A percentile compares a stretch with the other conserved stretches of the same genome.
Conservation (phyloP, 2,329 filamentous ascomycete genomes). For the Geosmithia flava region DNA sequence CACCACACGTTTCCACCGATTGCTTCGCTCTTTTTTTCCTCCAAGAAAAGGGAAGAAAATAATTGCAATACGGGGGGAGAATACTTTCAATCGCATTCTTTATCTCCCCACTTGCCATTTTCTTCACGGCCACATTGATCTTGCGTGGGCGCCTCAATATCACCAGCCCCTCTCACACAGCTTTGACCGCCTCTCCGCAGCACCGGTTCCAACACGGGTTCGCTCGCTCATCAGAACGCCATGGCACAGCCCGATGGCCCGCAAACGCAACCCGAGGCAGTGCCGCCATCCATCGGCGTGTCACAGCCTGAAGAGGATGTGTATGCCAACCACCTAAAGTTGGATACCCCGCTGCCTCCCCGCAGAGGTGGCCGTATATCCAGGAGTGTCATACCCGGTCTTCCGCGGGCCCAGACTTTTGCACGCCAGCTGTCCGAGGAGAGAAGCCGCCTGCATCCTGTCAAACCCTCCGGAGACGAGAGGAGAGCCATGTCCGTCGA, state of each 20-base stretch:
- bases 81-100: no score
- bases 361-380: constrained; percentile 24
- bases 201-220: not conserved
- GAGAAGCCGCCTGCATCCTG: constrained; percentile 58
- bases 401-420: constrained; percentile 69
- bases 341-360: not conserved
- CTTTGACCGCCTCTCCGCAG: constrained; percentile 1
- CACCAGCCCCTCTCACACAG: not conserved
- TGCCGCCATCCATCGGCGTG: constrained; percentile 4
- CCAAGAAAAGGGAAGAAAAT: no score
- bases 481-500: constrained; percentile 61
- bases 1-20: no score
- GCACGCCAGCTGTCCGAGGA: constrained; percentile 73
- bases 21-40: no score
- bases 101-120: no score
- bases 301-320: not conserved
- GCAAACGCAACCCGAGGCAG: constrained; percentile 10
- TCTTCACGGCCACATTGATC: no score
- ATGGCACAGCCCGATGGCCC: constrained; percentile 18
- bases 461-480: constrained; percentile 50
- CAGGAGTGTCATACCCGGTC: constrained; percentile 59
- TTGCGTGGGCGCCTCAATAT: no score
- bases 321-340: not conserved
- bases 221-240: constrained; percentile 5
- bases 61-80: no score